These are phyloP conservation scores for Ocimum tenuiflorum DNA, from an alignment of 257 asterid genomes.

Conservation along the genomic window DNA sequence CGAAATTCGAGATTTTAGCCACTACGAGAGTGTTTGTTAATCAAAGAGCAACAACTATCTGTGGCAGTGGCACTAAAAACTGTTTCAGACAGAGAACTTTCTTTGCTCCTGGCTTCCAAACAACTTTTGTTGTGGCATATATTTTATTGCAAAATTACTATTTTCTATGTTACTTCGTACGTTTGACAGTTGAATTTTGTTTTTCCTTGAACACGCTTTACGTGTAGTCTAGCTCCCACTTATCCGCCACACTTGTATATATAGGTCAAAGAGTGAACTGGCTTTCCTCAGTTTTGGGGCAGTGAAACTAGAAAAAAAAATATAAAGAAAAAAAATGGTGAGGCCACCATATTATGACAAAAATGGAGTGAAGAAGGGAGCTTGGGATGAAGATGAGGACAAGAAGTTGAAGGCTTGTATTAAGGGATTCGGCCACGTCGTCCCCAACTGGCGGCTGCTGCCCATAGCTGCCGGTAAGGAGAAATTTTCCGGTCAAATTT, in stretches of 20 bases:
- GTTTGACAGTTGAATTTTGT: constrained; percentile 7
- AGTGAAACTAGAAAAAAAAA: too few relatives aligned
- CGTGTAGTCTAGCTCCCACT: too few relatives aligned
- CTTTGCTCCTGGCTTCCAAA: not conserved
- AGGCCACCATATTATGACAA: constrained; percentile 24
- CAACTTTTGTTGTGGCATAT: not conserved
- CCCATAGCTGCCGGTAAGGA: constrained; percentile 31
- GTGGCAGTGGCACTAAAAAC: too few relatives aligned
- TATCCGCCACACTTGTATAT: too few relatives aligned
- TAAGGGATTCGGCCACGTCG: constrained; percentile 17
- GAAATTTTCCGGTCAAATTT: not conserved
- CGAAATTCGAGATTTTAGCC: too few relatives aligned
- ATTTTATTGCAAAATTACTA: not conserved
- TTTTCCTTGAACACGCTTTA: constrained; percentile 1
- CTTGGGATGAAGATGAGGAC: constrained; percentile 45
- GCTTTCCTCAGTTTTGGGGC: not conserved
- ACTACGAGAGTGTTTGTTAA: too few relatives aligned
- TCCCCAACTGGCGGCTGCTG: constrained; percentile 30
- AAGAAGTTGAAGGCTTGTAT: constrained; percentile 28
- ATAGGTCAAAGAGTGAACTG: constrained; percentile 3
- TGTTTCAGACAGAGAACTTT: not conserved
- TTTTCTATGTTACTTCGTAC: constrained; percentile 14
- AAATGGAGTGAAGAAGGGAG: constrained; percentile 38
- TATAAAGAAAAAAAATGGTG: constrained; percentile 25
- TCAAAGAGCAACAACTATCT: too few relatives aligned